Evolutionary conservation across 1,139 yeast species (phyloP), one percentile per base, ranked within the genome.

Genomic region (Magnusiomyces sp.): DNA sequence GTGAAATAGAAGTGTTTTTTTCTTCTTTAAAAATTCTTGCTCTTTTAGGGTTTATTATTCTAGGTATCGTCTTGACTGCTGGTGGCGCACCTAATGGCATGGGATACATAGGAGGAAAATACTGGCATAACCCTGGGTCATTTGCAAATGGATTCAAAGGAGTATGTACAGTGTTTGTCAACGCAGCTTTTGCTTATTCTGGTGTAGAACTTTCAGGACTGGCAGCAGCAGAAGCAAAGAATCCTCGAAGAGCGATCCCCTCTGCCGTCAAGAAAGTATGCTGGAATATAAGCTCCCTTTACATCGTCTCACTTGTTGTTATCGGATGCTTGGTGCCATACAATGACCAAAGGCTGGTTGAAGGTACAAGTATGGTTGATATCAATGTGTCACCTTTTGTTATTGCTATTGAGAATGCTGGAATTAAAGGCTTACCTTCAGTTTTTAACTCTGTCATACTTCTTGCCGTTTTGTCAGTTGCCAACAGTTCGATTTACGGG

Each of bases 101-200:
- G n/a, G 81, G 80, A 42, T 80, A 77, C 64, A 68, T 80, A 47
- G 90, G 89, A 17, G 80, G 74, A n/a, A 71, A 65, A 55, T 75
- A 79, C 64, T 81, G 85, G 85, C 71, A 72, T 52, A 57, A 71
- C 50, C 83, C 84, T 1, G 84, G 84, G 48, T 80, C 87, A 1
- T 81, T 83, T 61, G 73, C 70, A 54, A 69, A 68, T 74, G 90
- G 73, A 54, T 86, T 78, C 73, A 87, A 88, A 64, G 97, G 96
- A 61, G 79, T 87, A 42, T 79, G 90, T 63, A 71, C 86, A 34
- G 83, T 83, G 48, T 83, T 90, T 62, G 85, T 89, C 50, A 80
- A 83, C 40, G 95, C 96, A 27, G 95, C 96, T 1, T 89, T 88
- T 69, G 81, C 95, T 1, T 85, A 84, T 60, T 87, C 89, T 50